Evolutionary conservation across 805 yeast genomes (phyloP), one percentile per base, ranked within the genome.

Genomic region (Yarrowia keelungensis): DNA sequence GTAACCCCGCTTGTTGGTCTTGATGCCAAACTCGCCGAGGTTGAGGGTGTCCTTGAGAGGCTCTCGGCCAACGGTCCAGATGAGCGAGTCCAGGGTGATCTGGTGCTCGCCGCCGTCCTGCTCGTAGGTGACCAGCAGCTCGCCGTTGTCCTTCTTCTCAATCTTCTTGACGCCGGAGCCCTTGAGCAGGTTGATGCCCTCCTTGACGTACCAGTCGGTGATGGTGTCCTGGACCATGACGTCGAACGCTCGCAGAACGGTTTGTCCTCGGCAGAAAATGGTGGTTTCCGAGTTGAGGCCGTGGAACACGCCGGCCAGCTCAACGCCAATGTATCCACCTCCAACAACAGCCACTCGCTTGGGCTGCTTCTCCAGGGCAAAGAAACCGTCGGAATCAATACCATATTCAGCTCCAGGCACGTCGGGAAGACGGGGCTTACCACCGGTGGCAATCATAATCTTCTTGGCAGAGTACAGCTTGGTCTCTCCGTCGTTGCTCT

Each of bases 261-360:
- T 89, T 70, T 93, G 94, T 72, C 97, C 96, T 82, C 99, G 88
- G 71, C 94, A 90, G 70, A 94, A 85, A 78, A 95, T 78, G 77
- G 91, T 94, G 58, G 97, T 89, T 73, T 94, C 92, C 15, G 94
- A 77, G 16, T 97, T 97, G 71, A 95, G 83, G 32, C 92, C 92
- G 72, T 90, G 85, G 86, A 95, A 94, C 54, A 95, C 92, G 71
- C 99, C 99, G 8, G 98, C 90, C 65, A 95, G 85, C 81, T 95
- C 99, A 59, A 92, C 89, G 69, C 97, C 98, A 77, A 95, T 95
- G 81, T 95, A 95, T 53, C 99, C 99, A 46, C 97, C 97, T 74
- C 99, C 99, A 12, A 95, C 97, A 71, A 95, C 84, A 1, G 96
- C 98, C 38, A 94, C 98, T 61, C 88, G 84, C 79, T 92, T 89